phyloP scores from a whole-genome alignment of 2,329 filamentous ascomycete genomes.

The Teratosphaeria pseudoeucalypti region DNA sequence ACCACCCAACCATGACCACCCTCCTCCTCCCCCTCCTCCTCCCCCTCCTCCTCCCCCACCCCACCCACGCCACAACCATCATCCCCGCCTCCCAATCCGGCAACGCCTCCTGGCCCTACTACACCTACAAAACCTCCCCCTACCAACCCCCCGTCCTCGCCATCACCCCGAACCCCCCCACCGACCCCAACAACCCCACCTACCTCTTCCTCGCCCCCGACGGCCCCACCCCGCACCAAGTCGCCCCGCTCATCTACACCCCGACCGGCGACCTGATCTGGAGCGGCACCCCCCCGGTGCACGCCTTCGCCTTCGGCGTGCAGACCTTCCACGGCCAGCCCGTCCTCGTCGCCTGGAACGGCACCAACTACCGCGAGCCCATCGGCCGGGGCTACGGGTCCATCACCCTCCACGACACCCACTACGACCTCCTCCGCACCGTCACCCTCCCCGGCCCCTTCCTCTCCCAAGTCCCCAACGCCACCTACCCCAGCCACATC shows the following conservation, averaged over 20 bases:
- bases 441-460: conserved; percentile 7
- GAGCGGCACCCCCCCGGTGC: conserved; percentile 4
- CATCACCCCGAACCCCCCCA: conserved; percentile 2
- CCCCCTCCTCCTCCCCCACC: no score
- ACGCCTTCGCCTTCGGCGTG: conserved; percentile 11
- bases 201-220: conserved; percentile 15
- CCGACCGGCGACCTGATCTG: conserved; percentile 13
- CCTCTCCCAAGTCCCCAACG: conserved; percentile 4
- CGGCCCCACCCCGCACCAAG: conserved; percentile 2
- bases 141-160: conserved; percentile 5
- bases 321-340: conserved; percentile 9
- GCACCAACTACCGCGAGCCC: conserved; percentile 9
- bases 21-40: no score
- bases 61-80: not conserved
- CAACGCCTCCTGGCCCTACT: conserved; percentile 9
- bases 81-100: conserved; percentile 1
- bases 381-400: conserved; percentile 16
- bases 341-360: conserved; percentile 14
- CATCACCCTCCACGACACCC: conserved; percentile 11
- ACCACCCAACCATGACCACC: no score
- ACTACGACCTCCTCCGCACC: conserved; percentile 10
- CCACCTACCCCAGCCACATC: conserved; percentile 11
- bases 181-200: conserved; percentile 1
- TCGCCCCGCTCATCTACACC: conserved; percentile 8
- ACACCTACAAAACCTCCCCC: conserved; percentile 6